Conservation (phyloP, 148 eudicot species). For the Fagopyrum tataricum region DNA sequence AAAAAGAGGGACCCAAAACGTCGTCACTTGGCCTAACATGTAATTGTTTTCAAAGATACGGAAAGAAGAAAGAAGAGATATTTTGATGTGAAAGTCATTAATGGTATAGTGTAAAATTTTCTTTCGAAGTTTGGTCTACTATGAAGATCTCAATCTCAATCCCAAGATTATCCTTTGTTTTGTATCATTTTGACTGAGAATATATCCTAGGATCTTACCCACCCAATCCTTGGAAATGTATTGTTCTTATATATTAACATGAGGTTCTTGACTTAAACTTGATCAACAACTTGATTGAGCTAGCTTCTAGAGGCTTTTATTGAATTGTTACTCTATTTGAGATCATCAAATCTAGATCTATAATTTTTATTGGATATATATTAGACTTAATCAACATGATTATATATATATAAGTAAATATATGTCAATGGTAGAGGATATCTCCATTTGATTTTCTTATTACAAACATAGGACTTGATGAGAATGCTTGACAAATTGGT, state of each 20-base stretch:
- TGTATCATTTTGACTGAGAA: background rate
- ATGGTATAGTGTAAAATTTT: background rate
- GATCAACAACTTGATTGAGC: background rate
- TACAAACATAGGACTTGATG: too few species aligned
- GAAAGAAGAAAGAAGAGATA: background rate
- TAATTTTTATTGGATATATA: background rate
- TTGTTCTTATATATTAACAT: background rate
- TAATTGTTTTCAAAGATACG: slow-evolving; percentile 10
- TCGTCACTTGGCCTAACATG: slow-evolving; percentile 8
- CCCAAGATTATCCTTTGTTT: slow-evolving; percentile 12
- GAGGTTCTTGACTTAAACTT: background rate
- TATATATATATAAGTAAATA: background rate
- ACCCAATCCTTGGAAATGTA: background rate
- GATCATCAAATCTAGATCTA: background rate
- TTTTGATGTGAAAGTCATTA: slow-evolving; percentile 8
- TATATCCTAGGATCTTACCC: background rate
- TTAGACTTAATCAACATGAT: background rate
- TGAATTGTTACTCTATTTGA: background rate
- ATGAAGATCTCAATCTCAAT: slow-evolving; percentile 3
- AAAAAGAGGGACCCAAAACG: background rate
- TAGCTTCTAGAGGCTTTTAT: background rate
- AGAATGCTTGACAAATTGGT: too few species aligned
- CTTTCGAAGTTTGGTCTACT: background rate
- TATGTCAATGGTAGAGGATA: background rate
- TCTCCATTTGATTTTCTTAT: too few species aligned